Evolutionary conservation across 345 rosid species (phyloP), one percentile per base, ranked within the genome.

Genomic region (Syzygium grande): DNA sequence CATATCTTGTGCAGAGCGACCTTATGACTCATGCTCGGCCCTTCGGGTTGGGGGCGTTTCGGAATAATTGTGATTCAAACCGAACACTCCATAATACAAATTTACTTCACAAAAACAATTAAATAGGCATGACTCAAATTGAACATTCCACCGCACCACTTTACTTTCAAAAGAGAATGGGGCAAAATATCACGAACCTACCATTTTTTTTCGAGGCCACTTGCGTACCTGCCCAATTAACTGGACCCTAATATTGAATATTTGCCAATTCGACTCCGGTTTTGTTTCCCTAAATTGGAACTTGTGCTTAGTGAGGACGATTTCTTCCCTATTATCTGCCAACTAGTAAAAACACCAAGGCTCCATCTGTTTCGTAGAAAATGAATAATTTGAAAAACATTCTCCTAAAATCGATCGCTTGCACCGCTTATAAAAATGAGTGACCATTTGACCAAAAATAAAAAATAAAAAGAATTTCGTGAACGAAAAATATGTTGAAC

Each of bases 141-240:
- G 4, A 34, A 17, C 25, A 34, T 68, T 68, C 22, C 3, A 3
- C 5, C 2, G 0, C 46, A 9, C 3, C 0, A 17, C 34, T 19
- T 68, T 25, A 17, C 25, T 68, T 34, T 68, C 22, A 10, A 68
- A 68, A 68, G 46, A 68, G 22, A 68, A 68, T 16, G 21, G 7
- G 0, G 5, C 27, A 34, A 34, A 4, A 68, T 68, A 1, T n/a
- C 0, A 4, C 0, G 0, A 0, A 65, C 78, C 63, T 4, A 2
- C 15, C 7, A 58, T 58, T 58, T 58, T 6, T 27, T 25, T 25
- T 11, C 1, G 5, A 19, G 46, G 46, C 13, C 80, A 68, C 25
- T 68, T 68, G 34, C 30, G 10, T 0, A 6, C 80, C 2, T 73
- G 10, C 80, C 80, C 49, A 9, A 38, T 73, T 34, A 19, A 73